phyloP scores from a whole-genome alignment of 2,329 filamentous ascomycete species.

The Emydomyces testavorans region DNA sequence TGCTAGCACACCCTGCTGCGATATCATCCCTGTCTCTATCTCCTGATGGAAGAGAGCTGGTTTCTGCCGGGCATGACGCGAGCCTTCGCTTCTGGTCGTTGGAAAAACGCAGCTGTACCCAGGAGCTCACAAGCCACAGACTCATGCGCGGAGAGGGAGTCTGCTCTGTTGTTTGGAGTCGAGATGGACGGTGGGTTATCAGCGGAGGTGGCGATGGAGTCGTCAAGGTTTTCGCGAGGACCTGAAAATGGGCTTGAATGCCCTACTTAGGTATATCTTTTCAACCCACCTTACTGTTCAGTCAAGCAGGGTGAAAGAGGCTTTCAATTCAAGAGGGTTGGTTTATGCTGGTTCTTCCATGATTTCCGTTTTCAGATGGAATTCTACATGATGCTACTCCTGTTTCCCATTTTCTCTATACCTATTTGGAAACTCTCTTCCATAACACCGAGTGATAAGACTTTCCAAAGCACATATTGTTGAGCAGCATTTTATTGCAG shows the following conservation, averaged over 20 bases:
- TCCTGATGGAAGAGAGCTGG: conserved; percentile 84
- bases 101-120: conserved; percentile 87
- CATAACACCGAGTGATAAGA: neutral
- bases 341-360: conserved; percentile 1
- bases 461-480: conserved; percentile 6
- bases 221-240: conserved; percentile 67
- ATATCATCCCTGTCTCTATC: conserved; percentile 87
- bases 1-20: conserved; percentile 89
- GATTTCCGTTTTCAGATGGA: neutral
- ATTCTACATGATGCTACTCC: neutral
- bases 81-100: conserved; percentile 94
- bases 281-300: neutral
- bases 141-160: conserved; percentile 94
- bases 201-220: conserved; percentile 90
- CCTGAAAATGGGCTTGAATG: neutral
- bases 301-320: neutral
- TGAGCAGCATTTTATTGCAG: neutral
- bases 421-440: neutral
- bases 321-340: neutral
- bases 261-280: neutral
- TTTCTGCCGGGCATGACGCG: conserved; percentile 91
- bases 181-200: conserved; percentile 87
- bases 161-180: conserved; percentile 88
- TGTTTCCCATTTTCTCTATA: neutral
- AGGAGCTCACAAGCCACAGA: conserved; percentile 86